Percentiles rank a stretch among this genome's conserved stretches.
Evolutionary conservation across 257 asterid species (phyloP).

Genomic region (Leptodermis oblonga): DNA sequence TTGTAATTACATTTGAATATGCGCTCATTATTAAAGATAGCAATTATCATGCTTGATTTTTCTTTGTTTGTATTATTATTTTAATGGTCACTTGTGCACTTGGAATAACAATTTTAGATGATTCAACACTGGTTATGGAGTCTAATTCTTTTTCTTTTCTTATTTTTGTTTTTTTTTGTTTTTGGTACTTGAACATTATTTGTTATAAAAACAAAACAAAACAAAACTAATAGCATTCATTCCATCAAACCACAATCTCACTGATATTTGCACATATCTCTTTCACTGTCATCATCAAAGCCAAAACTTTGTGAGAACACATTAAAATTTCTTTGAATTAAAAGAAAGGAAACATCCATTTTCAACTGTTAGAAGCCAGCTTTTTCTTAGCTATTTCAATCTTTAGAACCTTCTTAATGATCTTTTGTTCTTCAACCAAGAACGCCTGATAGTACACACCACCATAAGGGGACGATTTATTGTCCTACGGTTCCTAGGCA

Average conservation of each 20-base stretch:
- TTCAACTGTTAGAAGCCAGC: conserved; percentile 44
- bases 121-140: too few relatives aligned
- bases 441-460: conserved; percentile 69
- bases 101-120: too few relatives aligned
- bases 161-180: too few relatives aligned
- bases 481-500: conserved; percentile 66
- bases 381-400: conserved; percentile 64
- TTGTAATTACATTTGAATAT: too few relatives aligned
- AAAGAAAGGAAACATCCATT: conserved; percentile 19
- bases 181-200: not conserved
- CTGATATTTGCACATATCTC: conserved; percentile 2
- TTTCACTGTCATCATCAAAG: conserved; percentile 35
- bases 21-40: too few relatives aligned
- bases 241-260: not conserved
- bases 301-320: conserved; percentile 8
- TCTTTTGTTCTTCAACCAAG: conserved; percentile 71
- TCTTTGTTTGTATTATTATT: too few relatives aligned
- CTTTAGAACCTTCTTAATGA: conserved; percentile 71
- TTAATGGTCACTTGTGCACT: too few relatives aligned
- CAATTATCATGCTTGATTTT: too few relatives aligned
- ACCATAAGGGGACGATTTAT: conserved; percentile 73
- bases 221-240: not conserved
- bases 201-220: not conserved
- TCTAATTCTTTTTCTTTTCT: too few relatives aligned
- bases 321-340: not conserved